Conservation (phyloP, 169 alveolate genomes). For the Plasmodium gaboni region DNA sequence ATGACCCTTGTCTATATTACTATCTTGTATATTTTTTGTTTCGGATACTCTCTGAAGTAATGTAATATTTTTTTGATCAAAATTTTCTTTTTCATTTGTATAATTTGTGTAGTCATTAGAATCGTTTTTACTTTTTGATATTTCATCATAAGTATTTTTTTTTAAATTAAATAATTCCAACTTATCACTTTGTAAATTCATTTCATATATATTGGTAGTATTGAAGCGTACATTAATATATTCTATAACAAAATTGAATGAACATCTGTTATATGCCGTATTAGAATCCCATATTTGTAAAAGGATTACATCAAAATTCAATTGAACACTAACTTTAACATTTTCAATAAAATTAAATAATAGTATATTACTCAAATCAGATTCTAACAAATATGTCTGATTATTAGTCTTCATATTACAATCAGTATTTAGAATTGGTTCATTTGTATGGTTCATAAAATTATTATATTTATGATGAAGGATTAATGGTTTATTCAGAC, state of each 20-base stretch:
- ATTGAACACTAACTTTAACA: conserved; percentile 15
- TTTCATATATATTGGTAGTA: conserved; percentile 49
- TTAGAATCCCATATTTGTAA: conserved; percentile 75
- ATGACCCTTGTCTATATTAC: neutral
- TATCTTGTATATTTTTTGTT: neutral
- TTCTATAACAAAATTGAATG: conserved; percentile 73
- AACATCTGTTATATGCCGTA: conserved; percentile 70
- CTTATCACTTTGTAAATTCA: neutral
- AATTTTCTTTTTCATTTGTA: neutral
- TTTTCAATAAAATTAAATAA: conserved; percentile 62
- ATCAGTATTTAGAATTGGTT: neutral
- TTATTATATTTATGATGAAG: conserved; percentile 2
- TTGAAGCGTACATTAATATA: conserved; percentile 25
- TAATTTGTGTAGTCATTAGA: neutral
- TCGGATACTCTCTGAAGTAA: no score
- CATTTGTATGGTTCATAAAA: neutral
- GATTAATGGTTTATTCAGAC: no score
- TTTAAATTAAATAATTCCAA: conserved; percentile 3
- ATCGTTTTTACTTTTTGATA: neutral
- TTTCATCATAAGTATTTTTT: neutral
- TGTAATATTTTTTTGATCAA: neutral
- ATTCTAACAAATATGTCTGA: conserved; percentile 11
- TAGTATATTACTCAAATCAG: conserved; percentile 20
- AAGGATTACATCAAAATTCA: conserved; percentile 48
- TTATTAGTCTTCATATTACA: conserved; percentile 1